Evolutionary conservation across 331 rosid genomes (phyloP).

Genomic region (Pyracantha coccinea): DNA sequence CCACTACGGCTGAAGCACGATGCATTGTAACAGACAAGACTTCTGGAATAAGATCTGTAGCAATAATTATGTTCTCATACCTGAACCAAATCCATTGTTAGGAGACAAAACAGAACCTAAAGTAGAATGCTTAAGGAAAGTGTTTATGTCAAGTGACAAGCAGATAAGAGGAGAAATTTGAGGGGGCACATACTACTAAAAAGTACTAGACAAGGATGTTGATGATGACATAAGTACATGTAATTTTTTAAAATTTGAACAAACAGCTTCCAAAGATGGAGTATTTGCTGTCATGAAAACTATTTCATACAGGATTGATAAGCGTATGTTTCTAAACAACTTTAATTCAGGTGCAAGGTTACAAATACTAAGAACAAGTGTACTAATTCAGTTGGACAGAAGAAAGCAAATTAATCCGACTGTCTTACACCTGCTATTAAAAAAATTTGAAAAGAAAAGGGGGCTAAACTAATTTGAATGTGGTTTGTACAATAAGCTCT

Average conservation of each 20-base stretch:
- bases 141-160: neutral
- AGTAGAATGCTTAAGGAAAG: neutral
- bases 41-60: slow-evolving; percentile 84
- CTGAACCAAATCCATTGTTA: slow-evolving; percentile 47
- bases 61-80: slow-evolving; percentile 78
- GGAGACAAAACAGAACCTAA: slow-evolving; percentile 6
- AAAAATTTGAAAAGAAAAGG: neutral
- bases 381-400: neutral
- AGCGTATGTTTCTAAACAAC: neutral
- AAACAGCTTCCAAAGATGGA: neutral
- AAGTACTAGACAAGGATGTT: neutral
- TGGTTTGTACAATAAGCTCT: neutral
- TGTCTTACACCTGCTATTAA: neutral
- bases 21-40: slow-evolving; percentile 57
- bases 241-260: neutral
- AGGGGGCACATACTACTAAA: neutral
- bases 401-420: neutral
- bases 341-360: neutral
- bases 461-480: neutral
- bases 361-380: neutral
- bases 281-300: neutral
- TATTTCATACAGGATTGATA: neutral
- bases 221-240: neutral
- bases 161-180: neutral
- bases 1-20: slow-evolving; percentile 56